These are phyloP conservation scores for Lathyrus aphaca DNA, from an alignment of 306 rosid species.

Conservation along the genomic window DNA sequence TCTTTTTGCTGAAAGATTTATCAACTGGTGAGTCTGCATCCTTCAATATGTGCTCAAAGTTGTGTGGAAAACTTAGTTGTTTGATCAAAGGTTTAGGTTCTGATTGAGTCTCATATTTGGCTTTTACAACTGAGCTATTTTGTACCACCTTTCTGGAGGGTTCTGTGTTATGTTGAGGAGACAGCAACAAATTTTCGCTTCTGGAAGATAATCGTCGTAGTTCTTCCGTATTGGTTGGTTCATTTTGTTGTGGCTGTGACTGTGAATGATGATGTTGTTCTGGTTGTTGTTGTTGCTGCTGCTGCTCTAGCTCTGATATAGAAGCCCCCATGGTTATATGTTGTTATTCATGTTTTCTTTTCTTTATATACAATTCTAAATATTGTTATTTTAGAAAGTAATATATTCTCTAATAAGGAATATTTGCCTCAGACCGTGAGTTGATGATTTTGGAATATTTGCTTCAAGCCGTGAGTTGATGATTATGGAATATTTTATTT, in stretches of 20 bases:
- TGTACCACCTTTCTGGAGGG: slow-evolving; percentile 6
- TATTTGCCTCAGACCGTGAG: background rate
- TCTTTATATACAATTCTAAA: background rate
- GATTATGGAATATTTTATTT: too few species aligned
- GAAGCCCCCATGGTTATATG: slow-evolving; percentile 35
- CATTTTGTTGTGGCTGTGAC: slow-evolving; percentile 9
- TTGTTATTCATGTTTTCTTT: background rate
- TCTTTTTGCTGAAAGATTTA: slow-evolving; percentile 37
- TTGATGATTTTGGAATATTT: background rate
- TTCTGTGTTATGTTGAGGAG: slow-evolving; percentile 17
- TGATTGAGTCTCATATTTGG: slow-evolving; percentile 16
- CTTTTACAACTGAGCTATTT: slow-evolving; percentile 16
- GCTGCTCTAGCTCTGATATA: slow-evolving; percentile 18
- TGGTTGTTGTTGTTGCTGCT: background rate
- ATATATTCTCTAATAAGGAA: background rate
- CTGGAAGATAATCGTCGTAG: background rate
- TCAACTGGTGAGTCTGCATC: slow-evolving; percentile 40
- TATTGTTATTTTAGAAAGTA: background rate
- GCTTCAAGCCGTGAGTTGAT: too few species aligned
- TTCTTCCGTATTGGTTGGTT: background rate
- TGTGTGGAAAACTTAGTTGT: slow-evolving; percentile 25
- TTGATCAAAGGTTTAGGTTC: slow-evolving; percentile 18
- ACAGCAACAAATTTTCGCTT: slow-evolving; percentile 18
- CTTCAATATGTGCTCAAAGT: slow-evolving; percentile 39
- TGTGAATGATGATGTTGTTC: background rate